phyloP scores from a whole-genome alignment of 163 green algal species.

The Scenedesmus sp. region DNA sequence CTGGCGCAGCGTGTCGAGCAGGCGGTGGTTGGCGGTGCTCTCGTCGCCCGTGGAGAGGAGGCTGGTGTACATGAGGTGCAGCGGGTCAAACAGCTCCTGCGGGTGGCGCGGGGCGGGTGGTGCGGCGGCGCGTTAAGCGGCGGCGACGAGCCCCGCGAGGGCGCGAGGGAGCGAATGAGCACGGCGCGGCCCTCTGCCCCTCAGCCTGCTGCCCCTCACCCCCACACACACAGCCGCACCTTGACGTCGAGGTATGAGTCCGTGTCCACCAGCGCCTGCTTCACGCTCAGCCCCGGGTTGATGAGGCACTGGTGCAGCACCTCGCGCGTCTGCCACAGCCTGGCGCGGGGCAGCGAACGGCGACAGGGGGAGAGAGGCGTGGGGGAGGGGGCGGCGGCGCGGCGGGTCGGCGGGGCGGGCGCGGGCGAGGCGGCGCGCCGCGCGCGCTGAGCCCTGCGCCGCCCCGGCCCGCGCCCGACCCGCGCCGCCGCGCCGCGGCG shows the following conservation, averaged over 20 bases:
- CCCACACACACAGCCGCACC: conserved; percentile 23
- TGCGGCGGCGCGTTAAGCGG: too few relatives aligned
- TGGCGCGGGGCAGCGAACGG: neutral
- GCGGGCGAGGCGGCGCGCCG: too few relatives aligned
- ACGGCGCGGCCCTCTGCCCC: too few relatives aligned
- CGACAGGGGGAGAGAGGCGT: too few relatives aligned
- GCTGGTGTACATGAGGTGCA: conserved; percentile 85
- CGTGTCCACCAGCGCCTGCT: conserved; percentile 38
- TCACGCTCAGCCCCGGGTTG: conserved; percentile 68
- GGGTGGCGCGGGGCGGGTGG: too few relatives aligned
- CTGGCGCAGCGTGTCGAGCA: conserved; percentile 95
- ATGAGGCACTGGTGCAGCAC: conserved; percentile 84
- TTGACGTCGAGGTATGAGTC: conserved; percentile 40
- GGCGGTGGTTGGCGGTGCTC: conserved; percentile 80
- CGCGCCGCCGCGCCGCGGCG: too few relatives aligned
- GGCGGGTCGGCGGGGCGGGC: neutral
- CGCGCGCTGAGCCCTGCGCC: too few relatives aligned
- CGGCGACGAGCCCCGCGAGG: too few relatives aligned
- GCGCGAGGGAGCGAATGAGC: too few relatives aligned
- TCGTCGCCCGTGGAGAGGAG: conserved; percentile 79
- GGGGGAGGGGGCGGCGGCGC: neutral
- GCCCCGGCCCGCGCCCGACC: too few relatives aligned
- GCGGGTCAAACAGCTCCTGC: conserved; percentile 60
- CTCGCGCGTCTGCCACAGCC: conserved; percentile 55
- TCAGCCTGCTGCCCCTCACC: too few relatives aligned